These are phyloP conservation scores for Triadica sebifera DNA, from an alignment of 345 rosid species.

Conservation along the genomic window DNA sequence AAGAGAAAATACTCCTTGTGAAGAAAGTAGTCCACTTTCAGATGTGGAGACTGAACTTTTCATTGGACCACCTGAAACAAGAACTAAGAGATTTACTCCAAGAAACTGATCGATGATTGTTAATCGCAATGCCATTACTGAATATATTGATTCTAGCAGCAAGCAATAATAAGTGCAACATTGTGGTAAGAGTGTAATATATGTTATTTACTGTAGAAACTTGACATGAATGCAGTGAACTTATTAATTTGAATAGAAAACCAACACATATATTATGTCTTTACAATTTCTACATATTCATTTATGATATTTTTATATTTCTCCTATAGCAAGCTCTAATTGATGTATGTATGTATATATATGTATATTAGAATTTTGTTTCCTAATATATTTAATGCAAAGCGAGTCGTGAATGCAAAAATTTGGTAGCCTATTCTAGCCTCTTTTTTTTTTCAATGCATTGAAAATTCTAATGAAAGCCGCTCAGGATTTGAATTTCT, in stretches of 20 bases:
- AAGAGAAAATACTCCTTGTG: neutral
- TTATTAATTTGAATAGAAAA: neutral
- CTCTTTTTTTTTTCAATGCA: no score
- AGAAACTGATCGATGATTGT: neutral
- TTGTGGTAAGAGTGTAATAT: neutral
- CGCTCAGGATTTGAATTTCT: no score
- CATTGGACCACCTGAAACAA: constrained; percentile 75
- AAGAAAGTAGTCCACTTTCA: constrained; percentile 54
- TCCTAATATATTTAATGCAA: no score
- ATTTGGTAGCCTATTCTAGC: no score
- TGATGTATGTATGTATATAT: no score
- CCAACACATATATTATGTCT: neutral
- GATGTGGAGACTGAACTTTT: constrained; percentile 85
- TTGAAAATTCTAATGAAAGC: no score
- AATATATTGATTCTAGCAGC: neutral
- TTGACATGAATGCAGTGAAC: neutral
- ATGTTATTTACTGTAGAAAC: neutral
- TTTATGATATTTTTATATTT: no score
- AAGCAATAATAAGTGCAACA: constrained; percentile 7
- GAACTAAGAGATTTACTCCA: constrained; percentile 29
- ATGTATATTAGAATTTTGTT: no score
- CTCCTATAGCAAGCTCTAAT: no score
- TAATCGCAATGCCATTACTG: neutral
- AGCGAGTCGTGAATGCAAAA: no score
- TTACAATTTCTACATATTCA: no score